Evolutionary conservation across 2,329 filamentous ascomycete genomes (phyloP).

Genomic region (Phialophora chinensis): DNA sequence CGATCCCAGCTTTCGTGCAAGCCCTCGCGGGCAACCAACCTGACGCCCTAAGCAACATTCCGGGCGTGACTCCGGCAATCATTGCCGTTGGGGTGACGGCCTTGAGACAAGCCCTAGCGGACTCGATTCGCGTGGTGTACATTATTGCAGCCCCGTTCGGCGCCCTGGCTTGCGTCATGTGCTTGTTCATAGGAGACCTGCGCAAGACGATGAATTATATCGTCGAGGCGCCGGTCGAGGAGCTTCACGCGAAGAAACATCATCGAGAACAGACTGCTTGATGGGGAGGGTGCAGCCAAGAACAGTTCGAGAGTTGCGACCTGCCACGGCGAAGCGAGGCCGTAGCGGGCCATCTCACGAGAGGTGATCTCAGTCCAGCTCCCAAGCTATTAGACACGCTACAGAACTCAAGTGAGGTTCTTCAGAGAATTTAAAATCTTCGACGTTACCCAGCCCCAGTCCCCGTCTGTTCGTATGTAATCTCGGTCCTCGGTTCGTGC

Average conservation of each 20-base stretch:
- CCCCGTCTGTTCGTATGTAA: no score
- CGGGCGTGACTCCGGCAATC: slow-evolving; percentile 28
- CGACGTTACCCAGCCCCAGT: no score
- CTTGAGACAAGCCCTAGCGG: slow-evolving; percentile 34
- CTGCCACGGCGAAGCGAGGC: no score
- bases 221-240: slow-evolving; percentile 37
- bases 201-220: slow-evolving; percentile 36
- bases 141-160: slow-evolving; percentile 35
- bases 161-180: slow-evolving; percentile 30
- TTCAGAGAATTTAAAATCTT: no score
- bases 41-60: slow-evolving; percentile 19
- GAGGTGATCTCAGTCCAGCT: no score
- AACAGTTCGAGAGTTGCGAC: no score
- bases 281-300: neutral
- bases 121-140: slow-evolving; percentile 34
- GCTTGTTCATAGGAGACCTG: slow-evolving; percentile 35
- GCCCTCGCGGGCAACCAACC: slow-evolving; percentile 32
- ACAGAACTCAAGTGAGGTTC: neutral
- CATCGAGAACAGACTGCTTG: slow-evolving; percentile 6
- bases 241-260: slow-evolving; percentile 33
- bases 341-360: no score
- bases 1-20: slow-evolving; percentile 26
- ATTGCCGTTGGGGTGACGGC: slow-evolving; percentile 21
- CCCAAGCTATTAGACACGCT: no score
- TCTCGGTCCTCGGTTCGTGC: no score